Conservation (phyloP, 768 basidiomycete species). For the Rhodotorula graminis region DNA sequence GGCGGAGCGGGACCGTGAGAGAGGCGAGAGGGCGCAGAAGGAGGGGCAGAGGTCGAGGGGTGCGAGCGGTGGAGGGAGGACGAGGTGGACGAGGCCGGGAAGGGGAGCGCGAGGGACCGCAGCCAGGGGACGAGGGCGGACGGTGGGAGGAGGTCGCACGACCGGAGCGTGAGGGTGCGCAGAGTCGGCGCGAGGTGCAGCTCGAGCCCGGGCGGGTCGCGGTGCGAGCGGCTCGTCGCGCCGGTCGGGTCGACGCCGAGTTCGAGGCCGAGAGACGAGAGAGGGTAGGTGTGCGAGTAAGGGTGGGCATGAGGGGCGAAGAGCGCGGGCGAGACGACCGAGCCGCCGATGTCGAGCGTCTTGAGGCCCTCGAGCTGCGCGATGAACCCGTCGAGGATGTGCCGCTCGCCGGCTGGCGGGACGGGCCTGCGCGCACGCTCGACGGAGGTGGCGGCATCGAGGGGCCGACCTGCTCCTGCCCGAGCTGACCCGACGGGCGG, state of each 20-base stretch:
- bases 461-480: background rate
- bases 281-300: background rate
- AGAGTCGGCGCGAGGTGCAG: background rate
- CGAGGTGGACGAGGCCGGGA: too few relatives aligned
- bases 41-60: background rate
- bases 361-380: background rate
- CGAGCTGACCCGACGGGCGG: too few relatives aligned
- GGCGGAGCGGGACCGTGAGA: background rate
- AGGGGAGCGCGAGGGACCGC: conserved; percentile 2
- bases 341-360: conserved; percentile 22
- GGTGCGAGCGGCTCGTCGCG: too few relatives aligned
- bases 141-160: background rate
- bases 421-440: too few relatives aligned
- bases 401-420: background rate
- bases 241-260: too few relatives aligned
- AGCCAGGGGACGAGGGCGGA: background rate
- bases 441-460: background rate
- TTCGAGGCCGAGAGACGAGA: too few relatives aligned
- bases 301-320: background rate
- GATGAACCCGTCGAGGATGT: conserved; percentile 22
- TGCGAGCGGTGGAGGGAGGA: too few relatives aligned
- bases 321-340: conserved; percentile 17
- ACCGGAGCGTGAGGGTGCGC: background rate
- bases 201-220: background rate
- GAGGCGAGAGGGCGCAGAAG: background rate